Evolutionary conservation across 2,329 filamentous ascomycete genomes (phyloP), one percentile per base, ranked within the genome.

Genomic region (Myriosclerotinia curreyana): DNA sequence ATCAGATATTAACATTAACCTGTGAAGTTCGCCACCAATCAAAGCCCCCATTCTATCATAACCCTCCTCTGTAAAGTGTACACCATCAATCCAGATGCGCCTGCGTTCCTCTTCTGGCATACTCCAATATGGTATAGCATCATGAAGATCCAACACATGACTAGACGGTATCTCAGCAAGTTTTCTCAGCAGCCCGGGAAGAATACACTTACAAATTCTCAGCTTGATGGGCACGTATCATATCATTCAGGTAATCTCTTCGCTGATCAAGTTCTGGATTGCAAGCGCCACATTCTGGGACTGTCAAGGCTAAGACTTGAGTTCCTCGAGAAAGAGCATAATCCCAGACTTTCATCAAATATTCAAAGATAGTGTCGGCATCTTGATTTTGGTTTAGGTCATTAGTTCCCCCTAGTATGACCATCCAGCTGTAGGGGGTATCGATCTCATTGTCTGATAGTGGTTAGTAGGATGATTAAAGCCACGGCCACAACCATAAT

Each of bases 351-450:
- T 76, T 71, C 67, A 81, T 75, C 17, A 88, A 79, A 11, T 76
- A 76, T 8, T 77, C 70, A 68, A 81, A 82, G 28, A 87, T 82
- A 1, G 76, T 70, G 0, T 79, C 74, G 11, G 78, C 68, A 2
- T 53, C 17, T 42, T 70, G 68, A 11, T 72, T 71, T 66, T 77
- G 77, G 28, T 74, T 81, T 6, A 89, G 73, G 68, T 89, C 86
- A 70, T 89, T 89, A 56, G 86, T 88, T 2, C 86, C 86, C 11
- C 84, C 86, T 2, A 89, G 79, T 5, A 88, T 74, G 40, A 89
- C 80, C 17, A 83, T 80, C 84, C 85, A 89, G 76, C 88, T 83
- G 25, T 72, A 74, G 12, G 71, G 69, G 6, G 31, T 28, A 6
- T 66, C 14, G 25, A 52, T 40, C 52, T 69, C 66, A 62, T 69